Base-by-base conservation (phyloP, 2,329 filamentous ascomycete genomes). In the Alternaria rosae region DNA sequence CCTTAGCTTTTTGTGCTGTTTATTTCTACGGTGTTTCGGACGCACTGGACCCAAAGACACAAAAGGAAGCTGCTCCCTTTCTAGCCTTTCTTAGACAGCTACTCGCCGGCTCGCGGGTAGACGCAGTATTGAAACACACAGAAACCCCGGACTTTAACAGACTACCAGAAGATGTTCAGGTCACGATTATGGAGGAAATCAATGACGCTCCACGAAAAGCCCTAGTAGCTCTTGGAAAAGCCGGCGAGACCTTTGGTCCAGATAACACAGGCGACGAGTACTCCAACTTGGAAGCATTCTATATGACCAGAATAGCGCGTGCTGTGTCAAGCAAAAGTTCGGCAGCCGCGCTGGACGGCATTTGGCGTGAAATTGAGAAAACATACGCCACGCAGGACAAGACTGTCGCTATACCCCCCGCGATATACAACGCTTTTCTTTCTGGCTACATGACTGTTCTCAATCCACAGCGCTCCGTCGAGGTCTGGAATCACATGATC, bases 401-500 rank as follows among this genome's bases (percentile, higher is more conserved):
- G 4, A 67, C 63, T 12, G n/a, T 47, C 13, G 26, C 55, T 5
- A 76, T 79, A 54, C 74, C 77, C 11, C 60, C 56, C 23, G 48
- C 38, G 5, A 58, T 85, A 5, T 85, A 82, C 63, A 79, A 82
- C 57, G 66, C 78, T 9, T 83, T 87, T 59, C 80, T 88, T 45
- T 73, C 78, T 6, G 75, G 79, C 1, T 86, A 83, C 66, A 79
- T 86, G 72, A 67, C 73, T 3, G 61, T 87, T n/a, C 72, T 75
- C 17, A 75, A 79, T 45, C 72, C 81, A 5, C 68, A 80, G 30
- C 72, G 77, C 11, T 84, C 85, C 1, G 80, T 87, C n/a, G 78
- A 84, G 26, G 80, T 87, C 4, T 88, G 87, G 87, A 86, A 87
- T 59, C 76, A 83, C 61, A 86, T 88, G 84, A 72, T 85, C 13